These are phyloP conservation scores for Phytomonas sp. DNA, from an alignment of 208 protist species.

Conservation along the genomic window DNA sequence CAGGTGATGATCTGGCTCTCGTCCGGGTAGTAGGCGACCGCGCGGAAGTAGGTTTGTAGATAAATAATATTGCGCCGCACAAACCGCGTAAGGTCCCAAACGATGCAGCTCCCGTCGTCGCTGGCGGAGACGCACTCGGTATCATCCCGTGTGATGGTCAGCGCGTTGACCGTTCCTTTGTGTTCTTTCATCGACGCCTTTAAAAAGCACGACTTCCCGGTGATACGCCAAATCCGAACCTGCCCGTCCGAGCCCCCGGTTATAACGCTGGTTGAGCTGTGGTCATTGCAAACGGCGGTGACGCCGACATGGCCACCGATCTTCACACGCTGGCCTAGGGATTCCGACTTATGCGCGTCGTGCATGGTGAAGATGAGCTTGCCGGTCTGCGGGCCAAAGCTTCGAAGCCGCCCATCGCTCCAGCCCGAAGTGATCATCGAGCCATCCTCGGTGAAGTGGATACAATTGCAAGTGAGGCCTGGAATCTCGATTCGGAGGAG, in stretches of 20 bases:
- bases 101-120: constrained; percentile 94
- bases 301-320: constrained; percentile 55
- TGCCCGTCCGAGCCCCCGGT: constrained; percentile 91
- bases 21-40: constrained; percentile 83
- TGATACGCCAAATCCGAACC: constrained; percentile 87
- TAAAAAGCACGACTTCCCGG: constrained; percentile 68
- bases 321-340: constrained; percentile 48
- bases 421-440: constrained; percentile 90
- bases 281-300: constrained; percentile 82
- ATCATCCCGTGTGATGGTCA: constrained; percentile 80
- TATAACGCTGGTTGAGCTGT: constrained; percentile 63
- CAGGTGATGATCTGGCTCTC: constrained; percentile 93
- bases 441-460: constrained; percentile 90
- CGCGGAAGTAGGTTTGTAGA: constrained; percentile 92
- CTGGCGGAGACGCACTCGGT: constrained; percentile 90
- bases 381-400: constrained; percentile 92
- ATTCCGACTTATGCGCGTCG: constrained; percentile 91
- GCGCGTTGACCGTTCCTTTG: constrained; percentile 87
- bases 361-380: constrained; percentile 94
- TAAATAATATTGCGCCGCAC: constrained; percentile 93
- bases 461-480: constrained; percentile 88
- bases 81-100: constrained; percentile 90
- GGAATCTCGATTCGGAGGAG: constrained; percentile 92
- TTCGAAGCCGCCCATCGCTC: constrained; percentile 93
- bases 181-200: constrained; percentile 95